Percentiles rank a stretch among this genome's conserved stretches.
Conservation (phyloP, 371 early-diverging fungal genomes). For the Haplosporangium sp. region DNA sequence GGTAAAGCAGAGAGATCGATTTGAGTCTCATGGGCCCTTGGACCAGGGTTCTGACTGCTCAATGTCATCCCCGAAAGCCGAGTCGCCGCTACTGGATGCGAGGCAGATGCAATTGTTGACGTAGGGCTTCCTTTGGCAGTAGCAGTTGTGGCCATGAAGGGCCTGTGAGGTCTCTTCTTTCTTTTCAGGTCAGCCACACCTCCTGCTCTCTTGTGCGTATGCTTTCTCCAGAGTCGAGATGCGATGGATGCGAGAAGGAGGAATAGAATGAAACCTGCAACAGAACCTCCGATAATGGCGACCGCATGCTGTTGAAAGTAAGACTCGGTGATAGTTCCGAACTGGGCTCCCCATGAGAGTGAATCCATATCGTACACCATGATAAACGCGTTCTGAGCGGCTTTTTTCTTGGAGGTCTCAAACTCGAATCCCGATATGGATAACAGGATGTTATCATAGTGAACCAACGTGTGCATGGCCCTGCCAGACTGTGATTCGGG, state of each 20-base stretch:
- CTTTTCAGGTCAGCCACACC: not conserved
- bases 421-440: conserved; percentile 45
- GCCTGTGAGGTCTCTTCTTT: conserved; percentile 17
- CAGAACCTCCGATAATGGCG: conserved; percentile 26
- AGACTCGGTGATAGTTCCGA: conserved; percentile 27
- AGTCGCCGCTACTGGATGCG: conserved; percentile 13
- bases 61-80: conserved; percentile 25
- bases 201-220: not conserved
- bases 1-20: conserved; percentile 41
- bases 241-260: conserved; percentile 17
- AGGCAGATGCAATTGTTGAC: not conserved
- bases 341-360: conserved; percentile 31
- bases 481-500: conserved; percentile 21
- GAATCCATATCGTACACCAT: conserved; percentile 24
- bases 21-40: conserved; percentile 5
- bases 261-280: conserved; percentile 19
- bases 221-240: conserved; percentile 21
- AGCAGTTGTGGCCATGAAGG: conserved; percentile 13
- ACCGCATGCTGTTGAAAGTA: conserved; percentile 28
- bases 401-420: conserved; percentile 15
- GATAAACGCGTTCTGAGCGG: conserved; percentile 24
- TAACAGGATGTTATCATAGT: conserved; percentile 14
- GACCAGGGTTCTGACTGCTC: not conserved
- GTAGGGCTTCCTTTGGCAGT: not conserved
- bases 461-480: conserved; percentile 33